A percentile compares a stretch with the other conserved stretches of the same genome.
These are phyloP conservation scores for Simplicillium sp. DNA, from an alignment of 2,329 filamentous ascomycete species.

Conservation along the genomic window DNA sequence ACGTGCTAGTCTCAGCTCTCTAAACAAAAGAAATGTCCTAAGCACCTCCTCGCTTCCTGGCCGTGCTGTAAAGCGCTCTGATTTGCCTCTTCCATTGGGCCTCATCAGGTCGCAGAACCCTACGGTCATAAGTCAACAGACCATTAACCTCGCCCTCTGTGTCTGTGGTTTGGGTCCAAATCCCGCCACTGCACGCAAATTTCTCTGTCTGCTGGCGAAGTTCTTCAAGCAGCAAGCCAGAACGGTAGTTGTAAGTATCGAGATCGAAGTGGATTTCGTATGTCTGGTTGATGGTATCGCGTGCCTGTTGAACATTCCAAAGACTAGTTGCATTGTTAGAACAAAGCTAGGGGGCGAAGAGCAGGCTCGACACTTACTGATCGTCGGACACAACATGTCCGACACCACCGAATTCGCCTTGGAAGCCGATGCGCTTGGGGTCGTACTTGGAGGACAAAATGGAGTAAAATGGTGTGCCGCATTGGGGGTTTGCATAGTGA, in stretches of 20 bases:
- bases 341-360: neutral
- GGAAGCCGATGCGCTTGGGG: conserved; percentile 51
- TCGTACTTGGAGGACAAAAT: conserved; percentile 45
- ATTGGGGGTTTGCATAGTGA: conserved; percentile 63
- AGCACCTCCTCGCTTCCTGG: conserved; percentile 17
- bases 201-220: conserved; percentile 50
- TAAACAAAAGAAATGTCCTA: too few species aligned
- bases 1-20: too few species aligned
- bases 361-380: conserved; percentile 31
- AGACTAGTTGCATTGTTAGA: conserved; percentile 28
- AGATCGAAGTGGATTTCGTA: conserved; percentile 55
- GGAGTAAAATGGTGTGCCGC: conserved; percentile 60
- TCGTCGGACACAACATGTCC: conserved; percentile 55
- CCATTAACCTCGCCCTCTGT: conserved; percentile 70
- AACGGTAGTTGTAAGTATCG: conserved; percentile 57
- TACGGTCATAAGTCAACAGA: conserved; percentile 58
- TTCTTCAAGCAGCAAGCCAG: conserved; percentile 49
- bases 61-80: conserved; percentile 47
- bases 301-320: conserved; percentile 52
- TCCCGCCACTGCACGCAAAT: conserved; percentile 55
- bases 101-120: conserved; percentile 45
- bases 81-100: conserved; percentile 53
- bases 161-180: conserved; percentile 68
- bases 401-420: conserved; percentile 64
- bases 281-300: conserved; percentile 53